Evolutionary conservation across 202 grass and related monocot species (phyloP).

Genomic region (Schoenoplectus triqueter): DNA sequence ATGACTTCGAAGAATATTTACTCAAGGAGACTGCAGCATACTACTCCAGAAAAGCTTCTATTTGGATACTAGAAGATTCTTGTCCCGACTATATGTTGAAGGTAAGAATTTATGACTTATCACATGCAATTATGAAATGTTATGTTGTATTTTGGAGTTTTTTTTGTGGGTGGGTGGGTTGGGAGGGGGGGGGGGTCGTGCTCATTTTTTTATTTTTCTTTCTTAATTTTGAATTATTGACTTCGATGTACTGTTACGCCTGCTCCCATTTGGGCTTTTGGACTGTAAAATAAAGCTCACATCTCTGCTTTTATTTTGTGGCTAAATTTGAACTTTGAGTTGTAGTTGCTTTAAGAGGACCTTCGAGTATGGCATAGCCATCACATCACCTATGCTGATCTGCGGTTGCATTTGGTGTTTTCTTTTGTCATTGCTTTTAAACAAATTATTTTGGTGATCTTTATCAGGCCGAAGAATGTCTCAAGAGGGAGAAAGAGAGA

Average conservation of each 20-base stretch:
- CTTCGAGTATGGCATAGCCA: background rate
- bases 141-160: background rate
- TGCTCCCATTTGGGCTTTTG: background rate
- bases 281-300: background rate
- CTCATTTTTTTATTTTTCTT: too few species aligned
- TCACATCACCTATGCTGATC: background rate
- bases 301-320: background rate
- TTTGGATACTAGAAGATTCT: conserved; percentile 95
- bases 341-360: background rate
- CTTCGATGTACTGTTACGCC: background rate
- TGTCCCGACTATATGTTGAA: conserved; percentile 99
- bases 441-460: conserved; percentile 27
- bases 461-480: conserved; percentile 94
- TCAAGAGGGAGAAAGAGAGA: conserved; percentile 93
- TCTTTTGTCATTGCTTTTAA: background rate
- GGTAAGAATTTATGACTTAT: conserved; percentile 41
- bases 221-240: too few species aligned
- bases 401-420: background rate
- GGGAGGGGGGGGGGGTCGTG: too few species aligned
- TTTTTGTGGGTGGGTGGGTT: background rate
- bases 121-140: conserved; percentile 35
- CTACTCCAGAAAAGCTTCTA: conserved; percentile 96
- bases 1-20: conserved; percentile 88
- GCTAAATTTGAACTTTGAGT: background rate
- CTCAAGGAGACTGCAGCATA: conserved; percentile 90